These are phyloP conservation scores for Emergomyces orientalis DNA, from an alignment of 2,329 filamentous ascomycete genomes.

Conservation along the genomic window DNA sequence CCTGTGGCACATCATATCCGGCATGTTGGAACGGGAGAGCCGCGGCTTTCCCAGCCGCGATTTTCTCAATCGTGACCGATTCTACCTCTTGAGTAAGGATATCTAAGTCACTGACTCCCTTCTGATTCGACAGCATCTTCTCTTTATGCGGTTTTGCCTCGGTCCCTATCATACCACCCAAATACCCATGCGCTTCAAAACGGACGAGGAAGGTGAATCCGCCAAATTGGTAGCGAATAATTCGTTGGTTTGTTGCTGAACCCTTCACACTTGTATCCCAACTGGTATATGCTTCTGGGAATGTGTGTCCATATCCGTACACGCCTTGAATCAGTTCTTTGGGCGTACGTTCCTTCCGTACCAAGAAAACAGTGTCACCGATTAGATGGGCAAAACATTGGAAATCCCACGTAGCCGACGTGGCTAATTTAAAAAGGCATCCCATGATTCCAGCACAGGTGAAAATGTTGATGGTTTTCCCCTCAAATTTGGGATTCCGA, in stretches of 20 bases:
- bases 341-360: slow-evolving; percentile 53
- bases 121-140: not conserved
- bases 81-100: not conserved
- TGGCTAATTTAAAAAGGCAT: slow-evolving; percentile 41
- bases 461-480: slow-evolving; percentile 44
- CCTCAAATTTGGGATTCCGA: slow-evolving; percentile 29
- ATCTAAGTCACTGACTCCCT: not conserved
- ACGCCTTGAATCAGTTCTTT: slow-evolving; percentile 48
- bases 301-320: slow-evolving; percentile 55
- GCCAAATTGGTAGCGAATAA: slow-evolving; percentile 51
- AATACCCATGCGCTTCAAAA: slow-evolving; percentile 53
- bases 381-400: slow-evolving; percentile 41
- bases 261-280: slow-evolving; percentile 48
- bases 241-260: slow-evolving; percentile 53
- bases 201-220: slow-evolving; percentile 45
- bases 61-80: not conserved
- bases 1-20: slow-evolving; percentile 29
- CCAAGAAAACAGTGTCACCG: slow-evolving; percentile 51
- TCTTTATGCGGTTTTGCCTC: not conserved
- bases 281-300: slow-evolving; percentile 56
- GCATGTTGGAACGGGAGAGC: slow-evolving; percentile 6
- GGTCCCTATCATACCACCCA: slow-evolving; percentile 26
- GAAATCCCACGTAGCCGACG: slow-evolving; percentile 5
- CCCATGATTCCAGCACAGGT: slow-evolving; percentile 54
- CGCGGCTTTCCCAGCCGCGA: not conserved